These are phyloP conservation scores for Entophlyctis luteolus DNA, from an alignment of 192 early-diverging fungal species.

Conservation along the genomic window DNA sequence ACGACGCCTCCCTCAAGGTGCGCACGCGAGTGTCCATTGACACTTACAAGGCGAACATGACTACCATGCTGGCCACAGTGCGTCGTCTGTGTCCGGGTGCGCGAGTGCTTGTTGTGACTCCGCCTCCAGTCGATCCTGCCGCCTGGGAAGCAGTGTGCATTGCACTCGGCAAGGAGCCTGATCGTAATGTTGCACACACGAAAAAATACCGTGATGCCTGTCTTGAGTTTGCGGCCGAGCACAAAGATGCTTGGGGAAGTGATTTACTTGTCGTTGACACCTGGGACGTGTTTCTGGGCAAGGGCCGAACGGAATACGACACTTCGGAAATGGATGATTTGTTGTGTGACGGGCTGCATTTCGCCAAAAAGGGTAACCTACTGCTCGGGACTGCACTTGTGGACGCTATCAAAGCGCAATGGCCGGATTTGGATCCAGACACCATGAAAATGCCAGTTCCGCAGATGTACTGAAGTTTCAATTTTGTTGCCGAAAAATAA, in stretches of 20 bases:
- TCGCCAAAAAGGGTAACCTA: constrained; percentile 25
- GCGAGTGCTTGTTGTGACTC: constrained; percentile 65
- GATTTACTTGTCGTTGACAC: constrained; percentile 19
- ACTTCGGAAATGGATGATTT: constrained; percentile 14
- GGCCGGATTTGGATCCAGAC: constrained; percentile 36
- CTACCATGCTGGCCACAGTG: constrained; percentile 52
- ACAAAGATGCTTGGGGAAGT: background rate
- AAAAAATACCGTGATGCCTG: constrained; percentile 28
- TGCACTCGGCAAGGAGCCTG: constrained; percentile 23
- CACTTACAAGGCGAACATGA: constrained; percentile 57
- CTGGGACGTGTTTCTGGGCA: constrained; percentile 28
- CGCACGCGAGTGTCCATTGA: constrained; percentile 64
- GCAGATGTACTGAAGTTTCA: no score
- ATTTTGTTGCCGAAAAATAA: no score
- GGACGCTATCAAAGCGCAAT: constrained; percentile 33
- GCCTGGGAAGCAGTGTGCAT: constrained; percentile 21
- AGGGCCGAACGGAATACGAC: background rate
- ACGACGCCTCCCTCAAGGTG: constrained; percentile 62
- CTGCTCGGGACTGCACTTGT: constrained; percentile 26
- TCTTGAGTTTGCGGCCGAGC: constrained; percentile 20
- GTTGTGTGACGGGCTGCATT: constrained; percentile 37
- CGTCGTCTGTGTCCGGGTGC: constrained; percentile 58
- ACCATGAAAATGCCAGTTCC: background rate
- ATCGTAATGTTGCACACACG: constrained; percentile 22
- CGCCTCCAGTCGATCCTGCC: constrained; percentile 62